These are phyloP conservation scores for Pythium insidiosum DNA, from an alignment of 352 stramenopile genomes.

Conservation along the genomic window DNA sequence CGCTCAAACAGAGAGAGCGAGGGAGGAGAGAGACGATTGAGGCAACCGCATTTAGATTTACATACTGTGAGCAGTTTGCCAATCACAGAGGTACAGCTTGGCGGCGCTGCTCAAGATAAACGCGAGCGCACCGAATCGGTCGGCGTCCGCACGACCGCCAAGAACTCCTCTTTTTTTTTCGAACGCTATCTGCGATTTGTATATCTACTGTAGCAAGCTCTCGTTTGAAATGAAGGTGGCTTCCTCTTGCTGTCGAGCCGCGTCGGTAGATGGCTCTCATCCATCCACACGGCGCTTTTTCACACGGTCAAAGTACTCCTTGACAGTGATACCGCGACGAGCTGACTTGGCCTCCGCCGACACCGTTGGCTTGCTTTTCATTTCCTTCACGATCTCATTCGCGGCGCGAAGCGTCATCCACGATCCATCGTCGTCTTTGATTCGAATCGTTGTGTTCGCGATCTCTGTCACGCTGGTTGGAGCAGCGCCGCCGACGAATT, in stretches of 20 bases:
- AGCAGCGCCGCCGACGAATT: constrained; percentile 45
- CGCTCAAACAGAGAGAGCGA: no score
- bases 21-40: no score
- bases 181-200: no score
- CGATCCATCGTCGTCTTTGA: constrained; percentile 76
- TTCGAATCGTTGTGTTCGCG: constrained; percentile 68
- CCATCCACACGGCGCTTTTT: constrained; percentile 52
- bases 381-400: constrained; percentile 74
- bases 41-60: no score
- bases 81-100: no score
- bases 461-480: constrained; percentile 62
- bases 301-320: constrained; percentile 84
- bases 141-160: no score
- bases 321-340: constrained; percentile 74
- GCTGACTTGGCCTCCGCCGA: constrained; percentile 58
- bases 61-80: no score
- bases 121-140: no score
- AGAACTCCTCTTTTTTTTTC: no score
- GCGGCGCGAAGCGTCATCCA: constrained; percentile 77
- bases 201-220: no score
- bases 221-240: no score
- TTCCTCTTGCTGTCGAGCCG: not conserved
- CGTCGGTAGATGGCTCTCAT: constrained; percentile 9
- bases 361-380: constrained; percentile 54
- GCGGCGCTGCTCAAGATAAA: no score